phyloP scores from a whole-genome alignment of 768 basidiomycete genomes.

The Tulasnella sp. region DNA sequence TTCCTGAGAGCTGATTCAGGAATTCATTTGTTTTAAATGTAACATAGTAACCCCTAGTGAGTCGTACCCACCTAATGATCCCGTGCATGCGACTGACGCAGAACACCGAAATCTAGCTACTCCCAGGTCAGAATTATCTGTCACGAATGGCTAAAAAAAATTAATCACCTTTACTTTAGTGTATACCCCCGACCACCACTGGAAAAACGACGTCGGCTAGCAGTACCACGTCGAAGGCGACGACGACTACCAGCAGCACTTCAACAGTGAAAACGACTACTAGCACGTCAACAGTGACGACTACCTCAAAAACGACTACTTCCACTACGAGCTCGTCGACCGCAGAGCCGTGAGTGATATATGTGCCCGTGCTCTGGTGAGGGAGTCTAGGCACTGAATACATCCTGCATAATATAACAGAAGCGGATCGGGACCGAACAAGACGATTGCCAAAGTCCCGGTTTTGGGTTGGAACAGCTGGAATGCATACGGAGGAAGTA shows the following conservation, averaged over 20 bases:
- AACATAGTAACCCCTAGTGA: too few species aligned
- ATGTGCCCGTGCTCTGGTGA: not conserved
- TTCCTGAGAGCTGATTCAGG: too few species aligned
- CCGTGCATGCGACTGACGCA: too few species aligned
- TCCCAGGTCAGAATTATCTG: too few species aligned
- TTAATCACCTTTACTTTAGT: too few species aligned
- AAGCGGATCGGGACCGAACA: constrained; percentile 3
- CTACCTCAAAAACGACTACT: constrained; percentile 23
- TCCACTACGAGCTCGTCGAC: constrained; percentile 24
- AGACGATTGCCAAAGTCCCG: constrained; percentile 33
- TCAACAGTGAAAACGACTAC: not conserved
- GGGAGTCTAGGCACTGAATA: not conserved
- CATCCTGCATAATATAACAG: not conserved
- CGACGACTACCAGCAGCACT: constrained; percentile 2
- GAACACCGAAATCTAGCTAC: too few species aligned
- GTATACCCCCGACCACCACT: too few species aligned
- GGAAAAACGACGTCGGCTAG: too few species aligned
- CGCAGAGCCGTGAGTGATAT: not conserved
- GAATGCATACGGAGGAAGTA: constrained; percentile 40
- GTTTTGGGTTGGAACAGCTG: constrained; percentile 46
- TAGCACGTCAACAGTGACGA: constrained; percentile 4
- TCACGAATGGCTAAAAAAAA: too few species aligned
- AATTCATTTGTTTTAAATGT: too few species aligned
- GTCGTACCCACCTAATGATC: too few species aligned
- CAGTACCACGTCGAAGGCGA: constrained; percentile 5